Percentiles rank a stretch among this genome's conserved stretches.
Conservation (phyloP, 1,284 basidiomycete genomes). For the Trichosporon sp. region DNA sequence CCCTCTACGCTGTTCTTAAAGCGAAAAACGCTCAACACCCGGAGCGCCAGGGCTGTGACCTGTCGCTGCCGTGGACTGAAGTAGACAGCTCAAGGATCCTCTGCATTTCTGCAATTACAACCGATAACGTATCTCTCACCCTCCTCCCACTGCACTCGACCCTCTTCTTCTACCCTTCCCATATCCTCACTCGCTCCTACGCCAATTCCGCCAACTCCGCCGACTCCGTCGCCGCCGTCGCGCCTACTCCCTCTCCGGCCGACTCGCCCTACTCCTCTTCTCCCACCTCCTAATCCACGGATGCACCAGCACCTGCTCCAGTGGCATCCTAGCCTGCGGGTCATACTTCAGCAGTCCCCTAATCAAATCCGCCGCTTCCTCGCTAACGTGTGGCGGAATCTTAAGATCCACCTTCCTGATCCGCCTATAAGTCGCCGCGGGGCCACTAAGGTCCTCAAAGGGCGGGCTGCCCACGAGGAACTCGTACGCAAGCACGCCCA, state of each 20-base stretch:
- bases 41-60: too few species aligned
- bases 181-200: too few species aligned
- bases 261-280: constrained; percentile 19
- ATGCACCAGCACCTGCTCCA: constrained; percentile 74
- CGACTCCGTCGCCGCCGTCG: too few species aligned
- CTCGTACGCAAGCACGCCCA: constrained; percentile 94
- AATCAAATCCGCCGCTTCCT: constrained; percentile 65
- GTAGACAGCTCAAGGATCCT: too few species aligned
- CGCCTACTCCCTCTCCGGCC: background rate
- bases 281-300: constrained; percentile 87
- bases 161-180: too few species aligned
- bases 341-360: constrained; percentile 78
- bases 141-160: too few species aligned
- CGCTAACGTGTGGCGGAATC: constrained; percentile 62
- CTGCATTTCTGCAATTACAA: too few species aligned
- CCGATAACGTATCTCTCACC: too few species aligned
- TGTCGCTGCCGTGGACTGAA: too few species aligned
- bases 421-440: constrained; percentile 79
- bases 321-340: constrained; percentile 72
- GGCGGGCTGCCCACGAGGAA: constrained; percentile 89
- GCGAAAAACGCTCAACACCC: too few species aligned
- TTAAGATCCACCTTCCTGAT: constrained; percentile 64
- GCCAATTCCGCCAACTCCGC: too few species aligned
- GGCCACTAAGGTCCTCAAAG: constrained; percentile 76
- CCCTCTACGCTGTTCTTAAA: too few species aligned